Evolutionary conservation across 257 asterid species (phyloP), one percentile per base, ranked within the genome.

Genomic region (Euphrasia confusa): DNA sequence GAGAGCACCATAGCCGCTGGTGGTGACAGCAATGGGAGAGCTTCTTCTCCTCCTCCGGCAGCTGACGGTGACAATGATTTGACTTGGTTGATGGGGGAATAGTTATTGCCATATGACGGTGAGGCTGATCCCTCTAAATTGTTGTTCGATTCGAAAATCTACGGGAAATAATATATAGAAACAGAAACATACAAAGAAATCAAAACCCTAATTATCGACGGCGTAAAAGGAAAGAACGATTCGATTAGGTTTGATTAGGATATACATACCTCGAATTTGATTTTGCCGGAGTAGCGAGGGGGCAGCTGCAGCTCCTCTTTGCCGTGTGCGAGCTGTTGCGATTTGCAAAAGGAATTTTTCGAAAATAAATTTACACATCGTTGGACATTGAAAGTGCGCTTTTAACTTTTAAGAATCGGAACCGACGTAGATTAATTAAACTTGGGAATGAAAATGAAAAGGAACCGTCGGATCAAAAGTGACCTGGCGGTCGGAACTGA

Each of bases 401-500:
- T 28, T 30, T 30, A 30, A 30, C 33, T 28, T 28, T 30, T 30
- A 30, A 30, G 33, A 30, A 5, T 30, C 33, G 33, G 4, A 21
- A 21, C 24, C 24, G 24, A 21, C 24, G 24, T 21, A 21, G 24
- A 21, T 21, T 21, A 21, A 21, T 21, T 21, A 21, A 21, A 21
- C 24, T 21, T 1, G 0, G 24, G 24, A 21, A 21, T 0, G 24
- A 21, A 21, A 21, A 21, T 21, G 24, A 21, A 3, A 28, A 26
- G 17, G 35, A 60, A 54, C 68, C 62, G 58, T 66, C 52, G 35
- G 72, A 79, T 70, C 60, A 33, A 1, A 10, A 55, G 58, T 42
- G 48, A 88, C 95, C 89, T 76, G 81, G 81, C 86, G 72, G 52
- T 77, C 80, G 50, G 76, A 62, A 57, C 88, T 86, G 58, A 73